phyloP scores from a whole-genome alignment of 192 early-diverging fungal species.

The Allomyces javanicus region DNA sequence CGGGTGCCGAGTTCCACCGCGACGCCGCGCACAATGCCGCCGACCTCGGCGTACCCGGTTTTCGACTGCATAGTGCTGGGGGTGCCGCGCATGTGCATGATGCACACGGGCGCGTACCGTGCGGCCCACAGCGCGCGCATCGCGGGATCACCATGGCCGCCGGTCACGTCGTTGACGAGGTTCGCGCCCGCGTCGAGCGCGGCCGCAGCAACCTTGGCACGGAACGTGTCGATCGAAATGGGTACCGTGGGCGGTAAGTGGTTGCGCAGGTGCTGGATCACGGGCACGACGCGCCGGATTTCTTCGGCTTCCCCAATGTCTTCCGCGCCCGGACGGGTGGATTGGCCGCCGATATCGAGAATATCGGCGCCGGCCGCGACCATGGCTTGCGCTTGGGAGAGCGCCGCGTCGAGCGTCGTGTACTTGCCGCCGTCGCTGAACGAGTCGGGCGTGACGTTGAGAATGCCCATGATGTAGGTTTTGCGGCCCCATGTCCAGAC shows the following conservation, averaged over 20 bases:
- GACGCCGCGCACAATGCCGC: constrained; percentile 47
- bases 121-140: constrained; percentile 68
- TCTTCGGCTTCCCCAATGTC: constrained; percentile 53
- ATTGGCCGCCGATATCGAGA: constrained; percentile 89
- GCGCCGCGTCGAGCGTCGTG: constrained; percentile 38
- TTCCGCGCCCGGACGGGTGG: constrained; percentile 68
- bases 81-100: constrained; percentile 98
- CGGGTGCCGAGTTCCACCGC: constrained; percentile 41
- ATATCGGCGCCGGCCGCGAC: constrained; percentile 62
- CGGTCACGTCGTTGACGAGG: constrained; percentile 88
- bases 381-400: constrained; percentile 43
- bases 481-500: constrained; percentile 39
- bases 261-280: constrained; percentile 52
- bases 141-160: constrained; percentile 52
- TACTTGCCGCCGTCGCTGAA: constrained; percentile 84
- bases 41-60: constrained; percentile 53
- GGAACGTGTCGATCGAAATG: constrained; percentile 87
- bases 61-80: constrained; percentile 64
- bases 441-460: constrained; percentile 92
- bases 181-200: constrained; percentile 81
- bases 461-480: constrained; percentile 85
- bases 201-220: constrained; percentile 58
- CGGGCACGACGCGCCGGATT: constrained; percentile 63
- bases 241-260: constrained; percentile 25
- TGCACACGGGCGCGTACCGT: constrained; percentile 56